These are phyloP conservation scores for Aspergillus luchuensis DNA, from an alignment of 2,329 filamentous ascomycete genomes.

Conservation along the genomic window DNA sequence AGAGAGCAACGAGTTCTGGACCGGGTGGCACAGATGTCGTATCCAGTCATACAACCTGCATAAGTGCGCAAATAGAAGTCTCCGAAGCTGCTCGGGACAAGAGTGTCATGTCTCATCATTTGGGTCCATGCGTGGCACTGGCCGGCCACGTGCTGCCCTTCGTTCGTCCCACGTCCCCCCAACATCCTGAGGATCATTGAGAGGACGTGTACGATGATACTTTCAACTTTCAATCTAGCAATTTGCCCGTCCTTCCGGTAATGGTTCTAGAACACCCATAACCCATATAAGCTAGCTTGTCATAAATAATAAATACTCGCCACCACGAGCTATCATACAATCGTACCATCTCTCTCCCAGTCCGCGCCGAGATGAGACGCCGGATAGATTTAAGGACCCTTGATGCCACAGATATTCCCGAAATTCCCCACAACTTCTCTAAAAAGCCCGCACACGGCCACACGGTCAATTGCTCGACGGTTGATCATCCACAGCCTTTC, in stretches of 20 bases:
- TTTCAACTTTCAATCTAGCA: background rate
- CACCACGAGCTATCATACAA: conserved; percentile 7
- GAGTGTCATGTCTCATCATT: too few species aligned
- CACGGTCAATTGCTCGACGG: conserved; percentile 7
- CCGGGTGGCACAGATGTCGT: too few species aligned
- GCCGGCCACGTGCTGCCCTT: background rate
- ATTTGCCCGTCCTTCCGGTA: too few species aligned
- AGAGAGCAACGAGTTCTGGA: too few species aligned
- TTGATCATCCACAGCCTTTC: conserved; percentile 38
- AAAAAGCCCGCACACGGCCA: background rate
- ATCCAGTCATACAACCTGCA: too few species aligned
- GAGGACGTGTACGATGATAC: background rate
- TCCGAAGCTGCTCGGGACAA: too few species aligned
- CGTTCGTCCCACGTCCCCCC: background rate
- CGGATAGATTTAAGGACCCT: conserved; percentile 9
- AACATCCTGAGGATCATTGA: too few species aligned
- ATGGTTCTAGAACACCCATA: background rate
- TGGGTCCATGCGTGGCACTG: background rate
- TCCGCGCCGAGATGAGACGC: background rate
- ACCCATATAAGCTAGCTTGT: background rate
- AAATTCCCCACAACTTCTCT: background rate
- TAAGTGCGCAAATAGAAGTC: too few species aligned
- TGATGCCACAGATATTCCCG: background rate
- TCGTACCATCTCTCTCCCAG: background rate
- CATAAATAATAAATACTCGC: conserved; percentile 1